phyloP scores from a whole-genome alignment of 1,284 basidiomycete species.

The Cutaneotrichosporon cyanovorans region DNA sequence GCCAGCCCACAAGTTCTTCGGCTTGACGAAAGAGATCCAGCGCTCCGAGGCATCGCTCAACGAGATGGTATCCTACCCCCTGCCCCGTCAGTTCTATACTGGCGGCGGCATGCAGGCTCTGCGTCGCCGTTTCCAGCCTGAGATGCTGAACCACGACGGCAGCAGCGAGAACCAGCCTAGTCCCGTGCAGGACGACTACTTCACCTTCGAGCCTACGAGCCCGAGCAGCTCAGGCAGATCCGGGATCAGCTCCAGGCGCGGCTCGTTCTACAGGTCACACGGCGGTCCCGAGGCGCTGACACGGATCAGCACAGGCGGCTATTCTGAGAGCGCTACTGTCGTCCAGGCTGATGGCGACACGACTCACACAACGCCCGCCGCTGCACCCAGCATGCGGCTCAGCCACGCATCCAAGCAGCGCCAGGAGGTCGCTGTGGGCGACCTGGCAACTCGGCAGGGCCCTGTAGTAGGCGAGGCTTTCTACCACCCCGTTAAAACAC shows the following conservation, averaged over 20 bases:
- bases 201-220: slow-evolving; percentile 36
- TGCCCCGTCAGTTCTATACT: slow-evolving; percentile 86
- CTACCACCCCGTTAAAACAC: slow-evolving; percentile 39
- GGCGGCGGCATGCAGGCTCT: slow-evolving; percentile 85
- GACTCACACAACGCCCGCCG: background rate
- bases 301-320: too few species aligned
- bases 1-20: slow-evolving; percentile 87
- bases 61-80: slow-evolving; percentile 87
- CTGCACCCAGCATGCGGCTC: slow-evolving; percentile 21
- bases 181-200: slow-evolving; percentile 35
- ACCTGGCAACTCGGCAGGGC: slow-evolving; percentile 49
- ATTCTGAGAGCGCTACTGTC: too few species aligned
- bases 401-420: slow-evolving; percentile 33
- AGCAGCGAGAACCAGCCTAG: background rate
- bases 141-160: background rate
- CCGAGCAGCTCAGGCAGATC: slow-evolving; percentile 20
- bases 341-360: background rate
- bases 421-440: slow-evolving; percentile 48
- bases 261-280: too few species aligned
- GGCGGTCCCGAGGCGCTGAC: too few species aligned
- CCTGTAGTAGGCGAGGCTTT: slow-evolving; percentile 30
- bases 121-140: slow-evolving; percentile 62
- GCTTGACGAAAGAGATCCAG: slow-evolving; percentile 88
- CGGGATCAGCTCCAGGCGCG: background rate
- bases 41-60: slow-evolving; percentile 96